Percentiles rank a stretch among this genome's conserved stretches.
phyloP scores from a whole-genome alignment of 768 basidiomycete species.

The Lactarius indigo region DNA sequence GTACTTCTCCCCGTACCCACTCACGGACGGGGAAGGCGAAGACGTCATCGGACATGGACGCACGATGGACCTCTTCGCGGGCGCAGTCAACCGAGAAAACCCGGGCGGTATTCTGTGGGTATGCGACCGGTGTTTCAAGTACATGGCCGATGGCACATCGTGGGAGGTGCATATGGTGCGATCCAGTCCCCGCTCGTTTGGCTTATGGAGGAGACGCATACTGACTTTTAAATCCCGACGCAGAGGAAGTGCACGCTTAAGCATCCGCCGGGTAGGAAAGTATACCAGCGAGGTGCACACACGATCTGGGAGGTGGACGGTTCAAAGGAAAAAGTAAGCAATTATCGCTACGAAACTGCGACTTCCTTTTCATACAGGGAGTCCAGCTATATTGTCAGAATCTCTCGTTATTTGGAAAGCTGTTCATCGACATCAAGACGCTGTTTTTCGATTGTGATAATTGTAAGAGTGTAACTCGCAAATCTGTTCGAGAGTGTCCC shows the following conservation, averaged over 20 bases:
- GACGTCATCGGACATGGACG: slow-evolving; percentile 53
- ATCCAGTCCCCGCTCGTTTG: slow-evolving; percentile 1
- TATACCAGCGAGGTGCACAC: slow-evolving; percentile 86
- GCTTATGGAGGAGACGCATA: not conserved
- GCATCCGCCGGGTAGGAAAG: slow-evolving; percentile 83
- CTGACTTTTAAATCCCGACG: not conserved
- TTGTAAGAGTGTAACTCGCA: slow-evolving; percentile 46
- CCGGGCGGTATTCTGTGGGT: slow-evolving; percentile 64
- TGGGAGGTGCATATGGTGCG: slow-evolving; percentile 72
- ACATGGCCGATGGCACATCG: slow-evolving; percentile 69
- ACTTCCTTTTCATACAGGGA: slow-evolving; percentile 8
- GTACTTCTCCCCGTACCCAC: slow-evolving; percentile 93
- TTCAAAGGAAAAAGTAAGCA: slow-evolving; percentile 66
- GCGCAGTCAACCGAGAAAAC: slow-evolving; percentile 51
- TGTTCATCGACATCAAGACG: slow-evolving; percentile 99
- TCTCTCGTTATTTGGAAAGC: slow-evolving; percentile 90
- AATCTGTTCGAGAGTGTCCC: not conserved
- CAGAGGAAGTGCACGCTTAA: slow-evolving; percentile 65
- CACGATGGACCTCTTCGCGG: slow-evolving; percentile 68
- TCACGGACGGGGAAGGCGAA: slow-evolving; percentile 62
- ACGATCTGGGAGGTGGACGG: slow-evolving; percentile 97
- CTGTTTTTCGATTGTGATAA: slow-evolving; percentile 88
- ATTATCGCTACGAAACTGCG: not conserved
- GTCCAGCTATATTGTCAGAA: slow-evolving; percentile 93
- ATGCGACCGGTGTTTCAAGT: slow-evolving; percentile 95